phyloP scores from a whole-genome alignment of 306 rosid genomes.

The Medicago lupulina region DNA sequence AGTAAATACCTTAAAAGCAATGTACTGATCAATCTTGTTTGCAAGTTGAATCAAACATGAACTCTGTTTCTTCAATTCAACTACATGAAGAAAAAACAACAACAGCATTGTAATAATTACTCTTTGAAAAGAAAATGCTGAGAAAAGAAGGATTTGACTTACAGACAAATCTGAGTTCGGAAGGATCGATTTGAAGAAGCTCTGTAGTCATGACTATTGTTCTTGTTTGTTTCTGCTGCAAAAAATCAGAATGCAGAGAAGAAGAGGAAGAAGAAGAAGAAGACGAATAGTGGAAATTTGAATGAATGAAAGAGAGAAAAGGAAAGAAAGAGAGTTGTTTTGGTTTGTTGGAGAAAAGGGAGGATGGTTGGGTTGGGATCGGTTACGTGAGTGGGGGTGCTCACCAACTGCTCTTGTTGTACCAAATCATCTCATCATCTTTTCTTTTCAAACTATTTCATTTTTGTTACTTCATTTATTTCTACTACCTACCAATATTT shows the following conservation, averaged over 20 bases:
- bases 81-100: conserved; percentile 47
- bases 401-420: too few relatives aligned
- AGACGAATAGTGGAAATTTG: not conserved
- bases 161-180: conserved; percentile 80
- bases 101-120: not conserved
- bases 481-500: too few relatives aligned
- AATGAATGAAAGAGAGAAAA: too few relatives aligned
- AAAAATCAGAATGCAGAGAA: not conserved
- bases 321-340: too few relatives aligned
- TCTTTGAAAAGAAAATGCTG: not conserved
- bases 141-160: conserved; percentile 21
- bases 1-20: conserved; percentile 98
- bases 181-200: conserved; percentile 76
- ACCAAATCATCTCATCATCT: too few relatives aligned
- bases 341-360: too few relatives aligned
- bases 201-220: conserved; percentile 60
- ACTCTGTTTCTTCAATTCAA: conserved; percentile 88
- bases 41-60: conserved; percentile 68
- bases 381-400: too few relatives aligned
- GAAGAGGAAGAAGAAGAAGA: not conserved
- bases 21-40: conserved; percentile 64
- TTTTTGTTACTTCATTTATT: too few relatives aligned
- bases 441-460: too few relatives aligned
- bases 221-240: not conserved
- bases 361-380: too few relatives aligned